phyloP scores from a whole-genome alignment of 2,329 filamentous ascomycete species.

The Atkinsonella hypoxylon region DNA sequence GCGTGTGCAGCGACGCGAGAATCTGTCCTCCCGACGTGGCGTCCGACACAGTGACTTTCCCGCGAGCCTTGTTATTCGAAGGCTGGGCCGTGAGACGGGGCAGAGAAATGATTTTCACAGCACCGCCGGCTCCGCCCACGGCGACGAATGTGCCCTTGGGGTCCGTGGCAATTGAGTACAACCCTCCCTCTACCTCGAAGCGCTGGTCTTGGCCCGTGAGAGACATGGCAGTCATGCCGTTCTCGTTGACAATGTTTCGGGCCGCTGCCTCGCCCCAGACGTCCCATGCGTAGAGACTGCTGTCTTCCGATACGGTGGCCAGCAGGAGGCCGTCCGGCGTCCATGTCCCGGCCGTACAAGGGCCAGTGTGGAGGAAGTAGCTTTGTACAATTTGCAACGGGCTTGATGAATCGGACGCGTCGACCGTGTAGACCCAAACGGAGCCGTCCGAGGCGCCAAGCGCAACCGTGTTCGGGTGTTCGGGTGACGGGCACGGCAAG shows the following conservation, averaged over 20 bases:
- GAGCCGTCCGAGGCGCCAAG: constrained; percentile 83
- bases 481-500: constrained; percentile 55
- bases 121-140: constrained; percentile 76
- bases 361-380: constrained; percentile 79
- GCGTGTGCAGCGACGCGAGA: constrained; percentile 70
- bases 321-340: constrained; percentile 76
- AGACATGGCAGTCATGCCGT: constrained; percentile 56
- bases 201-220: constrained; percentile 75
- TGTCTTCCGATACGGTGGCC: constrained; percentile 81
- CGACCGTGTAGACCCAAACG: constrained; percentile 91
- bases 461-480: constrained; percentile 69
- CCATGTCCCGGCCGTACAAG: constrained; percentile 87
- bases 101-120: constrained; percentile 74
- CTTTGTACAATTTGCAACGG: constrained; percentile 75
- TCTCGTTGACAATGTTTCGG: constrained; percentile 35
- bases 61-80: constrained; percentile 10
- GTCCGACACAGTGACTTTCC: constrained; percentile 22
- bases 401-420: constrained; percentile 44
- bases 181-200: constrained; percentile 81
- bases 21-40: constrained; percentile 43
- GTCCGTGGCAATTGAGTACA: constrained; percentile 79
- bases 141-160: constrained; percentile 70
- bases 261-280: constrained; percentile 69
- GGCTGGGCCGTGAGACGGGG: constrained; percentile 44
- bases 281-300: constrained; percentile 84